Evolutionary conservation across 768 basidiomycete genomes (phyloP).

Genomic region (Suillus placidus): DNA sequence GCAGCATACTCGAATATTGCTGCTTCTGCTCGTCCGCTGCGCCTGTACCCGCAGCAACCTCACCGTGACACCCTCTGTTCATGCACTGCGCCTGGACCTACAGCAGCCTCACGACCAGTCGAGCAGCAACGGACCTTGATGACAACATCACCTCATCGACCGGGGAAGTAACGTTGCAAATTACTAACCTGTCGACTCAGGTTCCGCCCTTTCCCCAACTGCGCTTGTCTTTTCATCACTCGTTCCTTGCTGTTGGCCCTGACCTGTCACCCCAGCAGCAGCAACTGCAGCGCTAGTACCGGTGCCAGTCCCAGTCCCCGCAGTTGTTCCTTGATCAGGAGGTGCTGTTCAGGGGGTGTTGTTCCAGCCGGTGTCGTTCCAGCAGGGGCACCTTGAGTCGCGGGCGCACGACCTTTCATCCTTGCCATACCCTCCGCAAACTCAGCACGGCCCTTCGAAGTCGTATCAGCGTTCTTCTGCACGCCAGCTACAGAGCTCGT

Average conservation of each 20-base stretch:
- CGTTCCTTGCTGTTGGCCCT: not conserved
- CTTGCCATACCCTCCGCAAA: slow-evolving; percentile 41
- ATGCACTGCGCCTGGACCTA: not conserved
- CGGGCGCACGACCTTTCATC: slow-evolving; percentile 20
- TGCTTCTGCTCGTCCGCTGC: not conserved
- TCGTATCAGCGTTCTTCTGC: slow-evolving; percentile 39
- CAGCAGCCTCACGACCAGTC: not conserved
- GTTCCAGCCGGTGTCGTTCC: not conserved
- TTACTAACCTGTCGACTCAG: not conserved
- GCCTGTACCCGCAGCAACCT: not conserved
- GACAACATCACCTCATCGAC: not conserved
- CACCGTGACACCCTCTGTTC: not conserved
- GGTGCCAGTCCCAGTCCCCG: not conserved
- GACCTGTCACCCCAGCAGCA: not conserved
- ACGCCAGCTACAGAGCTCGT: slow-evolving; percentile 27
- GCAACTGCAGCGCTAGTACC: not conserved
- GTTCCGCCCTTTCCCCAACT: not conserved
- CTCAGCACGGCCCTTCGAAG: slow-evolving; percentile 41
- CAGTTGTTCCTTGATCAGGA: not conserved
- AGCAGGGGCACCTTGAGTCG: not conserved
- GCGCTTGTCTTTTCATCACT: not conserved
- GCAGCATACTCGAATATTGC: not conserved
- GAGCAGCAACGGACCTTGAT: not conserved
- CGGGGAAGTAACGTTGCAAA: too few species aligned
- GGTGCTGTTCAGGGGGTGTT: not conserved